Percentiles rank a stretch among this genome's conserved stretches.
Evolutionary conservation across 805 yeast genomes (phyloP).

Genomic region (Komagataella kurtzmanii): DNA sequence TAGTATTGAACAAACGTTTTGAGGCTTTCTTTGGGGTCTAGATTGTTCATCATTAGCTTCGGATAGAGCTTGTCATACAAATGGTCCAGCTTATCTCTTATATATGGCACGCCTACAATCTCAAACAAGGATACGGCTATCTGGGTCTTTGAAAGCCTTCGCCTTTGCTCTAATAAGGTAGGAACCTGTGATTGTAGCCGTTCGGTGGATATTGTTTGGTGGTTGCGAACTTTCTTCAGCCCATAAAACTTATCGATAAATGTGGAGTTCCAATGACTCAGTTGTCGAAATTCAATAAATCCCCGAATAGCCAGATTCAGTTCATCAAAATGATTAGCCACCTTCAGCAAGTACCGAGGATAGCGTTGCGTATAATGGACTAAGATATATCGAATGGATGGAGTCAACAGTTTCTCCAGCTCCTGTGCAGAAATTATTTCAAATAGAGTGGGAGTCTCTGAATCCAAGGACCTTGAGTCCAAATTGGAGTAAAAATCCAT

Average conservation of each 20-base stretch:
- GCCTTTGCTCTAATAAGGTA: slow-evolving; percentile 28
- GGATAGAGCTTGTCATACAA: slow-evolving; percentile 53
- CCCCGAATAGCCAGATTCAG: slow-evolving; percentile 48
- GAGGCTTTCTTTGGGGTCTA: slow-evolving; percentile 15
- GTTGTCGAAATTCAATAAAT: slow-evolving; percentile 54
- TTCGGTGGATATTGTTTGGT: slow-evolving; percentile 8
- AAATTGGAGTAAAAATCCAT: slow-evolving; percentile 77
- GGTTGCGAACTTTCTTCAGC: slow-evolving; percentile 39
- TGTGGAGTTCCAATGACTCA: slow-evolving; percentile 67
- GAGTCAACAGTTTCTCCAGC: slow-evolving; percentile 63
- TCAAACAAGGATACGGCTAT: slow-evolving; percentile 39
- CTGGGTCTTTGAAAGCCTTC: slow-evolving; percentile 42
- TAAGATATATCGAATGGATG: slow-evolving; percentile 67
- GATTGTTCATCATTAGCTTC: slow-evolving; percentile 35
- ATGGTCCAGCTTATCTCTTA: slow-evolving; percentile 54
- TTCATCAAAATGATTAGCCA: slow-evolving; percentile 69
- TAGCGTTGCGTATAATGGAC: slow-evolving; percentile 70
- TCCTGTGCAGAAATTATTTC: slow-evolving; percentile 79
- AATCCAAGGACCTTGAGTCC: slow-evolving; percentile 64
- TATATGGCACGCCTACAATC: slow-evolving; percentile 52
- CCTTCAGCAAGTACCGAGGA: slow-evolving; percentile 52
- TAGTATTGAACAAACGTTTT: slow-evolving; percentile 16
- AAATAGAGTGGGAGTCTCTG: slow-evolving; percentile 74
- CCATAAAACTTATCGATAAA: slow-evolving; percentile 93
- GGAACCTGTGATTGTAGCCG: slow-evolving; percentile 3